Conservation (phyloP, 768 basidiomycete genomes). For the Russula earlei region DNA sequence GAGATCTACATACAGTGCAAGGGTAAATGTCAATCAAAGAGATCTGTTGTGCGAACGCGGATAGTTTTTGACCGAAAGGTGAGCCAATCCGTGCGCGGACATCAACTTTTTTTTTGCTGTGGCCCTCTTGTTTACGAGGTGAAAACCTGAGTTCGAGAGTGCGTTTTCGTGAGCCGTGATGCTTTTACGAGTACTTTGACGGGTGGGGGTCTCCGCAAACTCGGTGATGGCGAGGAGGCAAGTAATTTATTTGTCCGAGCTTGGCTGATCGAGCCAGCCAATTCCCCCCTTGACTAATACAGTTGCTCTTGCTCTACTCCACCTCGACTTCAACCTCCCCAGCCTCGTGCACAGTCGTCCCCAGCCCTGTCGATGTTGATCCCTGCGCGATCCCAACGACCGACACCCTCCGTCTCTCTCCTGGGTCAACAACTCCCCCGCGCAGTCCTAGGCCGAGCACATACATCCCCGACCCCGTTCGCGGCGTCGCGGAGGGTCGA, state of each 20-base stretch:
- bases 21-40: not conserved
- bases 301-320: not conserved
- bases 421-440: not conserved
- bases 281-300: not conserved
- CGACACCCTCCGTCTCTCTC: not conserved
- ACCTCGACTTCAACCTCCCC: not conserved
- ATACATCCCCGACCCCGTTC: slow-evolving; percentile 55
- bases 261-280: too few species aligned
- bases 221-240: too few species aligned
- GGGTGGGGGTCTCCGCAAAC: too few species aligned
- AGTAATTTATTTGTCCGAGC: slow-evolving; percentile 9
- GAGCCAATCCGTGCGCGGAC: not conserved
- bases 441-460: slow-evolving; percentile 49
- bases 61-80: not conserved
- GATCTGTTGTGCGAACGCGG: not conserved
- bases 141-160: not conserved
- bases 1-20: not conserved
- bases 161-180: not conserved
- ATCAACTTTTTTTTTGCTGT: not conserved
- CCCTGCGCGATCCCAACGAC: not conserved
- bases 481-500: slow-evolving; percentile 28
- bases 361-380: not conserved
- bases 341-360: not conserved
- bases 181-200: not conserved
- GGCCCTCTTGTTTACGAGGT: not conserved